A percentile compares a stretch with the other conserved stretches of the same genome.
Evolutionary conservation across 179 eudicot species (phyloP).

Genomic region (Vitellaria paradoxa): DNA sequence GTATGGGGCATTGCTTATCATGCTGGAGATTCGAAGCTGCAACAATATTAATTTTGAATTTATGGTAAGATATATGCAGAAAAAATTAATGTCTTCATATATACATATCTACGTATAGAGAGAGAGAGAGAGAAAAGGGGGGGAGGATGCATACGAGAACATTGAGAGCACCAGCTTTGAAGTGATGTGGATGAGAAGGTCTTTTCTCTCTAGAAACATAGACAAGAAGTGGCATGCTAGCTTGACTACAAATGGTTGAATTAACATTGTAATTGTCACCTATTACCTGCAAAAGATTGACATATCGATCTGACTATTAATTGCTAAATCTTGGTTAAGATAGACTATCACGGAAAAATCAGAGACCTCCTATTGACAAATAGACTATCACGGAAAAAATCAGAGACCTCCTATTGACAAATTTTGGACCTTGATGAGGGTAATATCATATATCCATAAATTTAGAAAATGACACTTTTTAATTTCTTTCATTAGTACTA

Average conservation of each 20-base stretch:
- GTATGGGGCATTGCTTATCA: conserved; percentile 72
- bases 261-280: conserved; percentile 26
- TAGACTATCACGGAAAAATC: conserved; percentile 17
- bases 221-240: conserved; percentile 53
- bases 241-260: conserved; percentile 8
- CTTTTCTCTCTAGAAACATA: conserved; percentile 71
- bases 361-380: too few relatives aligned
- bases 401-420: conserved; percentile 4
- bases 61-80: background rate
- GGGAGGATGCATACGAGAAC: conserved; percentile 37
- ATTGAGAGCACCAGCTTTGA: conserved; percentile 82
- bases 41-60: background rate
- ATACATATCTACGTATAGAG: background rate
- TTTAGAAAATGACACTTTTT: too few relatives aligned
- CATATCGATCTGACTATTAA: background rate
- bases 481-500: too few relatives aligned
- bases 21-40: conserved; percentile 74
- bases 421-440: background rate
- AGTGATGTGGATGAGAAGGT: conserved; percentile 47
- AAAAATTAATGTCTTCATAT: background rate
- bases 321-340: background rate
- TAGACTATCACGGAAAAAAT: too few relatives aligned
- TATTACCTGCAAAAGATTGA: conserved; percentile 32
- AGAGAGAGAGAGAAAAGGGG: background rate
- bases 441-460: too few relatives aligned